Base-by-base conservation (phyloP, 208 protist species). In the Wallacemonas sp. region DNA sequence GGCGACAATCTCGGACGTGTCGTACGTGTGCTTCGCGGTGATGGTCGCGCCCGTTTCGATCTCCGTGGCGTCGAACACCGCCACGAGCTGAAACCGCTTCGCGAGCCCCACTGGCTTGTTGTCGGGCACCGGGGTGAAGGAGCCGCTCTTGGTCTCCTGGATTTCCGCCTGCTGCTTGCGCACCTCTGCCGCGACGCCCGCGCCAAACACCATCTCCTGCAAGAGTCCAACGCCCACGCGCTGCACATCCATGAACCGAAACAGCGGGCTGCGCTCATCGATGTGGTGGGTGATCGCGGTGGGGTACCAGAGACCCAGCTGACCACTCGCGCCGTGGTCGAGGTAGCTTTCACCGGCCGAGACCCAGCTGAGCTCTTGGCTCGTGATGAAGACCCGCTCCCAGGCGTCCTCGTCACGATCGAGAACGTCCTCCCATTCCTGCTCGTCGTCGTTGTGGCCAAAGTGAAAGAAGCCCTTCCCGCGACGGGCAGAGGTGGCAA, bases 231-330 rank as follows among this genome's bases (percentile, higher is more conserved):
- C 75, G 1, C 61, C 61, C 11, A 84, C 55, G 38, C 56, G 56
- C 1, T 68, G 69, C 9, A 72, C 65, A 11, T 87, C 68, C 68
- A 95, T 66, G 52, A 88, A 91, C 14, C 70, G 65, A 47, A 75
- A 88, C 27, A 95, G 82, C 21, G 89, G 89, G 47, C 89, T 95
- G 36, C 71, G 69, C 57, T 86, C 78, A 56, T 93, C 80, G 61
- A 95, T 88, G 11, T 57, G 60, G 70, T 95, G 89, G 0, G 69
- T 80, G 60, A 95, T 95, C 2, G 65, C 78, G 23, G 65, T 78
- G 19, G 89, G 89, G 74, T 88, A 93, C 87, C 89, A 95, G 19
- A 95, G 72, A 1, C 73, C 79, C 23, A 95, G 82, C 65, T 88
- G 73, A 0, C 74, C 82, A 49, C 73, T 72, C 5, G 74, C 48